Evolutionary conservation across 176 grass and related monocot species (phyloP), one percentile per base, ranked within the genome.

Genomic region (maize (Zea mays)): DNA sequence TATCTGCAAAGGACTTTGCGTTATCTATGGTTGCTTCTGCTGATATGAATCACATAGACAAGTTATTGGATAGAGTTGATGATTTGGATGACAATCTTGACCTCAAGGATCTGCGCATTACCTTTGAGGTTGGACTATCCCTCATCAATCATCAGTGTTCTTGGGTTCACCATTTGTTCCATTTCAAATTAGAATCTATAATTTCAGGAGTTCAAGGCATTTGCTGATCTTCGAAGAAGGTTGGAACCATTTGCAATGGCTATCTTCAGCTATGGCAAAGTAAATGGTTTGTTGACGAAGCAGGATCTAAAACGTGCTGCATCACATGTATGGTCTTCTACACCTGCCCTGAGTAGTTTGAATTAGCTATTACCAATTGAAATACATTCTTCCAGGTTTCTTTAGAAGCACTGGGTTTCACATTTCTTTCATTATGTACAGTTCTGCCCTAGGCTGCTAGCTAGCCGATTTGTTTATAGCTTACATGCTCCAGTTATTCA

Each of bases 11-110:
- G 75, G 96, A 99, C 61, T 99, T 99, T 69, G 87, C 96, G 37
- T 80, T 99, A 39, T 99, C 96, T 60, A 99, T 99, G 96, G 87
- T 95, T 86, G 96, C 96, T 80, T 95, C 89, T 52, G 96, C 96
- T 52, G 96, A 99, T 51, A 84, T 95, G 79, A 85, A 90, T 70
- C 85, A 99, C 58, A 90, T 99, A 78, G 88, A 90, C 75, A 95
- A 89, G 78, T 82, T 95, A 73, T 83, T 99, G 64, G 88, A 99
- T 60, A 80, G 75, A 90, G 96, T 90, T 21, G 90, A 99, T 65
- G 77, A 90, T 90, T 75, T 94, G 37, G 85, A 86, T 54, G 78
- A 85, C 67, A 63, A 80, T 70, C 68, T 89, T 73, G 77, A 79
- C 74, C 70, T 98, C 51, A 94, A 90, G 67, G 87, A 98, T 73